Percentiles rank a stretch among this genome's conserved stretches.
Conservation (phyloP, 805 yeast genomes). For the Wickerhamiella alocasiicola region DNA sequence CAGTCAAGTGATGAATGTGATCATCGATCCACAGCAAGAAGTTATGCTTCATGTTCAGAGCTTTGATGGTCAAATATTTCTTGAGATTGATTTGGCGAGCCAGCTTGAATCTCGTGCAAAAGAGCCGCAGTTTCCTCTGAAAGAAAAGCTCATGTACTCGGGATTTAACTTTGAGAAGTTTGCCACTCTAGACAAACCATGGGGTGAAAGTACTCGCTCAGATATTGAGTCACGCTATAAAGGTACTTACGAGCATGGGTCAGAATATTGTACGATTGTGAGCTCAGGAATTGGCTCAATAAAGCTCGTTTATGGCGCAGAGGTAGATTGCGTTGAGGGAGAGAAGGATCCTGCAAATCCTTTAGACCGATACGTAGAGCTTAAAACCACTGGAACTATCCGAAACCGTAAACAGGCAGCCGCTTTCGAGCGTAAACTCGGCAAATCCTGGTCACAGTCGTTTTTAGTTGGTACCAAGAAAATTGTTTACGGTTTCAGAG, state of each 20-base stretch:
- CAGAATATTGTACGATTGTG: slow-evolving; percentile 72
- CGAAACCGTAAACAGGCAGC: slow-evolving; percentile 44
- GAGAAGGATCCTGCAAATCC: slow-evolving; percentile 38
- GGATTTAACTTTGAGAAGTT: slow-evolving; percentile 78
- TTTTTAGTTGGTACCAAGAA: slow-evolving; percentile 76
- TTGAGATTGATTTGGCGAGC: slow-evolving; percentile 28
- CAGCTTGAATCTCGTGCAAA: slow-evolving; percentile 15
- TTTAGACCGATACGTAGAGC: slow-evolving; percentile 66
- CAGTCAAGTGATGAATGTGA: slow-evolving; percentile 57
- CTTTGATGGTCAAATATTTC: slow-evolving; percentile 45
- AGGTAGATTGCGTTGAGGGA: slow-evolving; percentile 84
- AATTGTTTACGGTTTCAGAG: slow-evolving; percentile 77
- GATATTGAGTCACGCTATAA: slow-evolving; percentile 55
- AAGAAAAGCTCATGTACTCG: slow-evolving; percentile 25
- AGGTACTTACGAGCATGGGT: slow-evolving; percentile 51
- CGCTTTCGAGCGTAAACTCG: slow-evolving; percentile 62
- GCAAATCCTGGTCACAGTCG: slow-evolving; percentile 86
- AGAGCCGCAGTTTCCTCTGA: slow-evolving; percentile 12
- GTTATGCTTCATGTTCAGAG: slow-evolving; percentile 50
- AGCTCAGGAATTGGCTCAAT: slow-evolving; percentile 71
- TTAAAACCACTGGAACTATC: slow-evolving; percentile 58
- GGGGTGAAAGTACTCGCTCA: slow-evolving; percentile 54
- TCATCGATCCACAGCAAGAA: slow-evolving; percentile 44
- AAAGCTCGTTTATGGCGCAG: slow-evolving; percentile 66
- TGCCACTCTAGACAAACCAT: slow-evolving; percentile 69